Evolutionary conservation across 1,139 yeast species (phyloP), one percentile per base, ranked within the genome.

Genomic region (Blastobotrys ciferrii): DNA sequence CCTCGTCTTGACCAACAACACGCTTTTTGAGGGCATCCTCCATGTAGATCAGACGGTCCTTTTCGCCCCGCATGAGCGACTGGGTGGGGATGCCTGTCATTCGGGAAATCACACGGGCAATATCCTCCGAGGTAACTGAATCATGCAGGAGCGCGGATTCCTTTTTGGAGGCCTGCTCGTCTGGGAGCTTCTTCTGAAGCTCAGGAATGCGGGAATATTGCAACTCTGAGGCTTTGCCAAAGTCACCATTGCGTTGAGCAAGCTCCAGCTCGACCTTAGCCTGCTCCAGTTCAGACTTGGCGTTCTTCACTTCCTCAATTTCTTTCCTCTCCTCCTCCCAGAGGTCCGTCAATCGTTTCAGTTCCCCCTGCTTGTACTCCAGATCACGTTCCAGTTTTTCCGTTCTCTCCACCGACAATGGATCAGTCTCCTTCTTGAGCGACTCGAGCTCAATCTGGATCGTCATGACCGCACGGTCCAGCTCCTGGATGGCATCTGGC

Each of bases 11-110:
- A 2, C 98, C 98, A 53, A 92, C 82, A 36, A 92, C 97, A 53
- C 87, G 81, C 55, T 78, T 77, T 58, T 81, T 80, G 57, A 92
- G 70, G 0, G 87, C 78, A 4, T 77, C 73, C 65, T 91, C 98
- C 97, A 92, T 92, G 65, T 78, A 87, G 49, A 92, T 67, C 51
- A 92, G 74, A 62, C 89, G 84, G 64, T 91, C 97, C 70, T 87
- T 88, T 64, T 92, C 98, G 43, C 98, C 98, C 65, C 86, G 86
- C 84, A 92, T 76, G 55, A 92, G 80, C 32, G 89, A 87, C 56
- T 82, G 85, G n/a, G 88, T 86, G 3, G 98, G 98, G 42, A 92
- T 89, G 33, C 98, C 98, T 0, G 98, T 92, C 84, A 94, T 88
- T 58, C 88, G 83, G 12, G 96, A 84, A 12, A 92, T 86, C 4